Percentiles rank a stretch among this genome's conserved stretches.
These are phyloP conservation scores for Phaseolus lunatus DNA, from an alignment of 306 rosid genomes.

Conservation along the genomic window DNA sequence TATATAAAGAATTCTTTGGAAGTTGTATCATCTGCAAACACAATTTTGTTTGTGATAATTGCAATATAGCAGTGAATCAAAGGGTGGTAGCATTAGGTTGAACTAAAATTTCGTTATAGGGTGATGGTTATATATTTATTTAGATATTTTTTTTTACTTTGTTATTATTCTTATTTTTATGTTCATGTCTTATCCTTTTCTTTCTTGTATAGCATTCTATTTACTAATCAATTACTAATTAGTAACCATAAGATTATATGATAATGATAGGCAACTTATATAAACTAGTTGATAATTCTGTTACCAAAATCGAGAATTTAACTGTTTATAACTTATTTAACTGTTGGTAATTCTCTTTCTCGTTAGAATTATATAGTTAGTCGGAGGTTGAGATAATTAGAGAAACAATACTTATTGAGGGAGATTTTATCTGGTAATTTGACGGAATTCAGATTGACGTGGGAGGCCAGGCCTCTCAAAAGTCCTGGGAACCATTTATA, in stretches of 20 bases:
- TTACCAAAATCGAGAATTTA: too few species aligned
- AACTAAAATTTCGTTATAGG: constrained; percentile 1
- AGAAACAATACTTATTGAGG: neutral
- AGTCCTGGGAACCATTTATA: neutral
- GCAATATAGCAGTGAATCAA: constrained; percentile 50
- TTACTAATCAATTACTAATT: neutral
- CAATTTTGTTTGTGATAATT: constrained; percentile 53
- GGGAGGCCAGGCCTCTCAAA: neutral
- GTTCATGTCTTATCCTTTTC: neutral
- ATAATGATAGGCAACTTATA: neutral
- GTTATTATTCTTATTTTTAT: neutral
- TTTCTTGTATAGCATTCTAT: neutral
- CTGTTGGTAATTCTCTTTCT: too few species aligned
- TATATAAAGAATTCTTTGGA: constrained; percentile 45
- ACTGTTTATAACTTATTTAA: too few species aligned
- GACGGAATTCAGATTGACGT: neutral
- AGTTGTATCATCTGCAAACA: constrained; percentile 38
- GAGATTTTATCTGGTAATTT: too few species aligned
- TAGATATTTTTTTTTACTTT: neutral
- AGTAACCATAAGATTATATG: neutral
- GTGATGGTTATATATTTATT: constrained; percentile 13
- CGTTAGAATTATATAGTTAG: neutral
- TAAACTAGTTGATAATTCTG: too few species aligned
- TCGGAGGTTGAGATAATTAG: neutral
- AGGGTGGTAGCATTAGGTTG: constrained; percentile 45